Percentiles rank a stretch among this genome's conserved stretches.
These are phyloP conservation scores for Suhomyces yuchorum DNA, from an alignment of 1,139 yeast species.

Conservation along the genomic window DNA sequence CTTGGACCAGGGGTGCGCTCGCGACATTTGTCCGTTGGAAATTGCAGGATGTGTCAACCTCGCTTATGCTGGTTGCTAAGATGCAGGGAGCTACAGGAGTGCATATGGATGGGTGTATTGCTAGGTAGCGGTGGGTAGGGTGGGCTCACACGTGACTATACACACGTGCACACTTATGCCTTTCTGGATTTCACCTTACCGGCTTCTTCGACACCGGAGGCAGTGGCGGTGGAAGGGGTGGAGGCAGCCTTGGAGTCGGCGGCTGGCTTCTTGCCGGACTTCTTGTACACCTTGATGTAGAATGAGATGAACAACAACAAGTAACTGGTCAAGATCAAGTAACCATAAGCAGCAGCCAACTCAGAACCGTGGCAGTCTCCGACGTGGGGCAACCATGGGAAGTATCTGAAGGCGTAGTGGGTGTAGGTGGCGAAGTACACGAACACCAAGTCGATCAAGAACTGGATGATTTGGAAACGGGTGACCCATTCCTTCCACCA, in stretches of 20 bases:
- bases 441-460: slow-evolving; percentile 82
- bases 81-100: background rate
- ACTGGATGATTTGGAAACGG: slow-evolving; percentile 92
- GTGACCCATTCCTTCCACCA: slow-evolving; percentile 99
- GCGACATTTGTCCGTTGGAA: background rate
- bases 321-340: slow-evolving; percentile 85
- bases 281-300: slow-evolving; percentile 83
- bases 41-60: background rate
- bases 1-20: background rate
- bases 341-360: slow-evolving; percentile 89
- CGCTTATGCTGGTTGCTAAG: background rate
- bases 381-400: slow-evolving; percentile 67
- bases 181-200: slow-evolving; percentile 50
- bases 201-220: slow-evolving; percentile 23
- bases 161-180: slow-evolving; percentile 25
- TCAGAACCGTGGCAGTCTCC: slow-evolving; percentile 94
- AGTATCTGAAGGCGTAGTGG: slow-evolving; percentile 64
- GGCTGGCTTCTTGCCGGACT: slow-evolving; percentile 36
- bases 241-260: slow-evolving; percentile 16
- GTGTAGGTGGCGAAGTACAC: slow-evolving; percentile 93
- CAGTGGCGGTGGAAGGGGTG: slow-evolving; percentile 14
- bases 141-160: background rate
- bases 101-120: background rate
- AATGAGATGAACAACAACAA: slow-evolving; percentile 89
- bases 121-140: background rate